A percentile compares a stretch with the other conserved stretches of the same genome.
Evolutionary conservation across 2,329 filamentous ascomycete species (phyloP).

Genomic region (Cladosporium sp.): DNA sequence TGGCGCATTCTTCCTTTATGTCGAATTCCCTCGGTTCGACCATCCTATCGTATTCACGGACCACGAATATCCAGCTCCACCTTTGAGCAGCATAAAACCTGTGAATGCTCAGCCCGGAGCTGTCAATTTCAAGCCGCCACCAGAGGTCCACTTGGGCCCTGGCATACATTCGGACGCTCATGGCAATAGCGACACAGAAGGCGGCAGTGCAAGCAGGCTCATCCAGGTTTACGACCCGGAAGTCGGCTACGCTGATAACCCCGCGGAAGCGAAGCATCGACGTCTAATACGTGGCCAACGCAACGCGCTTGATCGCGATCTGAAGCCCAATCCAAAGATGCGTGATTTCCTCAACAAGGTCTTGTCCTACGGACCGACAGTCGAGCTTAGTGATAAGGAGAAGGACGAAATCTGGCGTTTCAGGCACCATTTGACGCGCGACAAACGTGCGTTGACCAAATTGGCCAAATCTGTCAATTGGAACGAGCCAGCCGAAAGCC

Average conservation of each 20-base stretch:
- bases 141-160: slow-evolving; percentile 84
- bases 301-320: slow-evolving; percentile 86
- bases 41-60: slow-evolving; percentile 94
- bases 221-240: slow-evolving; percentile 92
- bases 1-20: slow-evolving; percentile 73
- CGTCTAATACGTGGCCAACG: slow-evolving; percentile 86
- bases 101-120: slow-evolving; percentile 56
- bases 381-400: slow-evolving; percentile 80
- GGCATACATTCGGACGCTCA: slow-evolving; percentile 71
- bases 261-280: slow-evolving; percentile 90
- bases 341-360: slow-evolving; percentile 88
- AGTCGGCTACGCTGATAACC: slow-evolving; percentile 82
- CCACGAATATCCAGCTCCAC: slow-evolving; percentile 81
- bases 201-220: slow-evolving; percentile 55
- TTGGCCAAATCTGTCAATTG: slow-evolving; percentile 98
- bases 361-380: slow-evolving; percentile 87
- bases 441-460: slow-evolving; percentile 84
- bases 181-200: slow-evolving; percentile 39
- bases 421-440: slow-evolving; percentile 84
- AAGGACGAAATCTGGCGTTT: slow-evolving; percentile 98
- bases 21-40: slow-evolving; percentile 92
- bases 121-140: slow-evolving; percentile 70
- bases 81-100: slow-evolving; percentile 63
- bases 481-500: slow-evolving; percentile 77
- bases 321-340: slow-evolving; percentile 94